Evolutionary conservation across 148 eudicot species (phyloP), one percentile per base, ranked within the genome.

Genomic region (Persicaria maculosa): DNA sequence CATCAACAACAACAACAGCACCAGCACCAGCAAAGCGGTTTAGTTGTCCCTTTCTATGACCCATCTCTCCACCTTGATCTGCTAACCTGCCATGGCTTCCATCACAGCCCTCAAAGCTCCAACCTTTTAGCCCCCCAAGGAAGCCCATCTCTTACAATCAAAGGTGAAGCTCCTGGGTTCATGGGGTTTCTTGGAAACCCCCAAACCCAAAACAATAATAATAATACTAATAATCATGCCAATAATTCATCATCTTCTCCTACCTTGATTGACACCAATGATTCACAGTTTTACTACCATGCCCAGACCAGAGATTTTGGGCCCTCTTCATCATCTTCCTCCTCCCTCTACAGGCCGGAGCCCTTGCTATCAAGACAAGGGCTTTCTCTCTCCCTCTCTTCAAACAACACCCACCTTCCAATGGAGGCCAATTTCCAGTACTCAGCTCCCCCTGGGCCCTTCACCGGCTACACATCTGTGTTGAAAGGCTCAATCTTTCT

Each of bases 381-480:
- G 1, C 71, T 86, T 52, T 84, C 87, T 19, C 64, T 87, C 16
- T 87, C 87, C 6, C 76, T 88, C 4, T 88, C 89, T 36, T 84
- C 89, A 9, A 9, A 17, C 9, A 61, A 43, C 12, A 61, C 44
- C 11, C 73, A 76, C 48, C 75, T 72, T 9, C 83, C 80, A 43
- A 64, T 77, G 50, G 81, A 80, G 71, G 76, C 78, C 19, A 80
- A 76, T 69, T 78, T 80, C 22, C 81, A 77, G 65, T 77, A 22
- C 53, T 47, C 50, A 17, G 89, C 76, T 0, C 97, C 98, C 9
- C 79, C 91, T 0, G 98, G 98, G 47, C 97, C 97, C 0, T 93
- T 93, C 40, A 93, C 97, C 1, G 98, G 98, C 0, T 93, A 93
- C 61, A 81, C 97, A 17, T 81, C 91, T 5, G 84, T 93, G 19